These are phyloP conservation scores for Phytophthora vignae DNA, from an alignment of 352 stramenopile genomes.

Conservation along the genomic window DNA sequence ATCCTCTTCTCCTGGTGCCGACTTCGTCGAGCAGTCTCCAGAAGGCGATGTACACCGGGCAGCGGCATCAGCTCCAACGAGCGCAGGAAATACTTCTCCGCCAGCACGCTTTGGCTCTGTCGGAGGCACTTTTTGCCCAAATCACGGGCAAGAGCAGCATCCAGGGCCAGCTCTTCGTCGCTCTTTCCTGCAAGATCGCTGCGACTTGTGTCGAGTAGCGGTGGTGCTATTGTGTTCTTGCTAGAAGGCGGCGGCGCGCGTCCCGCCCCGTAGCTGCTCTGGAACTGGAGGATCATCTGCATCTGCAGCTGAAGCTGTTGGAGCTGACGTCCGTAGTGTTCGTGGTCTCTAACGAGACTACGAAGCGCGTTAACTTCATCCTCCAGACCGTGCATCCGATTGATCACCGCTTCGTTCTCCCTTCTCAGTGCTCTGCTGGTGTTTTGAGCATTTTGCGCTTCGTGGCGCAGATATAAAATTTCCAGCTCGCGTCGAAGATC, in stretches of 20 bases:
- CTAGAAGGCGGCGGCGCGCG: not conserved
- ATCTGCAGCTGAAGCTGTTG: slow-evolving; percentile 72
- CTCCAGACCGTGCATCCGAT: slow-evolving; percentile 14
- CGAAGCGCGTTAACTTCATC: slow-evolving; percentile 16
- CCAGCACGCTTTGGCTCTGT: slow-evolving; percentile 49
- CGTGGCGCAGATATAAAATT: slow-evolving; percentile 58
- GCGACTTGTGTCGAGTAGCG: slow-evolving; percentile 12
- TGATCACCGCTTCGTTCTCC: slow-evolving; percentile 1
- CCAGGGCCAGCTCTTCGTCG: slow-evolving; percentile 56
- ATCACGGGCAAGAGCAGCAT: slow-evolving; percentile 69
- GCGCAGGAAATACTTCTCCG: slow-evolving; percentile 66
- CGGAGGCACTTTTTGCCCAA: slow-evolving; percentile 68
- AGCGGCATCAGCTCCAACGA: slow-evolving; percentile 66
- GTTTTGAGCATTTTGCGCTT: slow-evolving; percentile 26
- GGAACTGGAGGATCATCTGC: slow-evolving; percentile 45
- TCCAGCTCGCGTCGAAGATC: slow-evolving; percentile 63
- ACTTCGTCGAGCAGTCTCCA: slow-evolving; percentile 40
- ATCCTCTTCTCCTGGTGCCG: not conserved
- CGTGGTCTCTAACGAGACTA: slow-evolving; percentile 3
- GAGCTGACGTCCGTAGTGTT: slow-evolving; percentile 37
- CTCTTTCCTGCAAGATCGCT: slow-evolving; percentile 3
- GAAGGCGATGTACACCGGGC: slow-evolving; percentile 57
- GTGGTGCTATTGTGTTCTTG: slow-evolving; percentile 1
- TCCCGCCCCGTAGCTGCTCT: slow-evolving; percentile 7
- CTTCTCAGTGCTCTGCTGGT: slow-evolving; percentile 22